phyloP scores from a whole-genome alignment of 1,139 yeast genomes.

The Geotrichum citri-aurantii region DNA sequence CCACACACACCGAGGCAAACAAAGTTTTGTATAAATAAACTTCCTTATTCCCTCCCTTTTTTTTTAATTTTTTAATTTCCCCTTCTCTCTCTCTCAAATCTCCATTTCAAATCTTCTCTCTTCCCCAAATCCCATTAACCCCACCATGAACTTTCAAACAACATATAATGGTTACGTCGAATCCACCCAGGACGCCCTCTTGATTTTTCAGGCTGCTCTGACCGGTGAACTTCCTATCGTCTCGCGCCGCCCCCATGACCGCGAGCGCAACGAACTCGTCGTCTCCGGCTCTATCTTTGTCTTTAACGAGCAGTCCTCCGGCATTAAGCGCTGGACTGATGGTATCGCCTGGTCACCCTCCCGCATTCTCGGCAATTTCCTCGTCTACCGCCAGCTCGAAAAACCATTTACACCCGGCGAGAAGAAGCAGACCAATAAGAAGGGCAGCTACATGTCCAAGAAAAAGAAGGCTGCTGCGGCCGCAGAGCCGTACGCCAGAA shows the following conservation, averaged over 20 bases:
- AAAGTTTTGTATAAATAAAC: too few relatives aligned
- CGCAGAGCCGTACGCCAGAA: too few relatives aligned
- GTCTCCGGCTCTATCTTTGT: conserved; percentile 78
- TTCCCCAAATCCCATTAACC: too few relatives aligned
- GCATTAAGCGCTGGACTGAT: conserved; percentile 91
- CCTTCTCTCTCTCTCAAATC: too few relatives aligned
- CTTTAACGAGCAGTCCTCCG: conserved; percentile 74
- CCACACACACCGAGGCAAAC: too few relatives aligned
- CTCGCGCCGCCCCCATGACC: conserved; percentile 74
- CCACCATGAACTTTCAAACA: conserved; percentile 40
- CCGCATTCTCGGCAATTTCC: conserved; percentile 73
- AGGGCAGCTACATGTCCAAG: too few relatives aligned
- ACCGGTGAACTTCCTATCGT: conserved; percentile 57
- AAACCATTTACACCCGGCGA: conserved; percentile 44
- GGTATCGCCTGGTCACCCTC: conserved; percentile 92
- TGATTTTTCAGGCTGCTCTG: conserved; percentile 73
- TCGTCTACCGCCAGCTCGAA: conserved; percentile 76
- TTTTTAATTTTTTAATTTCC: too few relatives aligned
- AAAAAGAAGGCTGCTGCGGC: too few relatives aligned
- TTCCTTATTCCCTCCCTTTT: too few relatives aligned
- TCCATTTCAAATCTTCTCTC: too few relatives aligned
- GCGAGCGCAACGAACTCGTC: conserved; percentile 62
- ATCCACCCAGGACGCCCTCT: conserved; percentile 74
- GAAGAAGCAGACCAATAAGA: conserved; percentile 36
- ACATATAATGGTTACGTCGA: conserved; percentile 76